Evolutionary conservation across 1,284 basidiomycete genomes (phyloP).

Genomic region (Malassezia sp.): DNA sequence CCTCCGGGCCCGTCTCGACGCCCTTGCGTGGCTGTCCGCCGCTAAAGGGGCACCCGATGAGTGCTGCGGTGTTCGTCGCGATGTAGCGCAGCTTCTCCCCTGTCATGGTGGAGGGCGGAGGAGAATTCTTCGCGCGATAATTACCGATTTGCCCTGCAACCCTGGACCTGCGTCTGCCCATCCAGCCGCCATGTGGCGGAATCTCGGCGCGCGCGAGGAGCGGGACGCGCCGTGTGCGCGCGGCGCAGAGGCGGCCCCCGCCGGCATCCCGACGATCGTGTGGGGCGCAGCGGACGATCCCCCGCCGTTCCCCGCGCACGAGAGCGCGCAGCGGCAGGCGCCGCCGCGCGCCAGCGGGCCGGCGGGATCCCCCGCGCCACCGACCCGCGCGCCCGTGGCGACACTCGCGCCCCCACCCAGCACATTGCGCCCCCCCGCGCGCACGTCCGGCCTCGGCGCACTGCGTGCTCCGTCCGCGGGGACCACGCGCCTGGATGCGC

Average conservation of each 20-base stretch:
- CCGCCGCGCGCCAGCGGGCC: no score
- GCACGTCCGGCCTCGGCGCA: no score
- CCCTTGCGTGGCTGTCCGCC: conserved; percentile 40
- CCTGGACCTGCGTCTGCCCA: no score
- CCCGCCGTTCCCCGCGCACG: conserved; percentile 70
- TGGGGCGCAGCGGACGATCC: conserved; percentile 53
- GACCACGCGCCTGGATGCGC: conserved; percentile 18
- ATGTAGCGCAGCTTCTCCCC: neutral
- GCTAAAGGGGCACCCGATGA: conserved; percentile 33
- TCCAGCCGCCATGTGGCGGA: no score
- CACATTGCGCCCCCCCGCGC: no score
- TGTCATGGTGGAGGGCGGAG: conserved; percentile 1
- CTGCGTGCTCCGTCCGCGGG: conserved; percentile 21
- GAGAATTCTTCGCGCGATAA: no score
- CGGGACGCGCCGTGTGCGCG: neutral
- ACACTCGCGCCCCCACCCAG: neutral
- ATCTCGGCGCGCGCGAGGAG: no score
- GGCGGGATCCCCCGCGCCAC: no score
- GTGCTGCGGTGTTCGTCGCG: neutral
- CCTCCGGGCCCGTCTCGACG: conserved; percentile 40
- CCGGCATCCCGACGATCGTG: neutral
- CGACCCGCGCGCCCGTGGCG: no score
- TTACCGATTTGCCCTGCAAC: no score
- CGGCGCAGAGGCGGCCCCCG: neutral
- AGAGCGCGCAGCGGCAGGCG: conserved; percentile 62